Conservation (phyloP, 371 early-diverging fungal genomes). For the Dinochytrium kinnereticum region DNA sequence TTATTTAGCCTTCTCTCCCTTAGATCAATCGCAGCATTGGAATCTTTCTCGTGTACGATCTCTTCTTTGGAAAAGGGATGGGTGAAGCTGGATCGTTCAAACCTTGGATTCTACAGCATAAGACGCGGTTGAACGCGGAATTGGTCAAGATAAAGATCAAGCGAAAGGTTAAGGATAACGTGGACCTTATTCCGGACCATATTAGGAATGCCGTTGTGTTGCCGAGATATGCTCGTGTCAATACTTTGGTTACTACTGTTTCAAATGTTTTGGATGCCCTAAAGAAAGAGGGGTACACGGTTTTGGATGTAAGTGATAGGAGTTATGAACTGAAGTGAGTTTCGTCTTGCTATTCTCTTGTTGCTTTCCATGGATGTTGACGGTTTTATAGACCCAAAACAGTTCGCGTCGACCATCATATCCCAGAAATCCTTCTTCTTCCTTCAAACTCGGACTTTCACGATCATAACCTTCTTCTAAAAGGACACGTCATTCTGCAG, state of each 20-base stretch:
- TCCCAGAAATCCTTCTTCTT: conserved; percentile 83
- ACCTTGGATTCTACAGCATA: conserved; percentile 68
- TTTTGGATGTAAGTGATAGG: background rate
- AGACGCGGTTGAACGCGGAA: conserved; percentile 73
- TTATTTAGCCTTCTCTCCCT: too few species aligned
- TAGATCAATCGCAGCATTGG: conserved; percentile 29
- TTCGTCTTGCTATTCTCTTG: conserved; percentile 13
- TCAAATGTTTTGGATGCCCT: conserved; percentile 69
- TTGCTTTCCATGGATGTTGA: background rate
- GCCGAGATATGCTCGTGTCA: conserved; percentile 78
- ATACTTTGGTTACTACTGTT: conserved; percentile 70
- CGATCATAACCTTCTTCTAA: conserved; percentile 70
- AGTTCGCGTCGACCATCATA: conserved; percentile 67
- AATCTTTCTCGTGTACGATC: conserved; percentile 77
- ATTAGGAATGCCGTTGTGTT: conserved; percentile 61
- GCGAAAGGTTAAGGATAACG: conserved; percentile 63
- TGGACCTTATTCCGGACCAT: conserved; percentile 70
- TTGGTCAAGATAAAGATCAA: conserved; percentile 76
- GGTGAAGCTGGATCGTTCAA: conserved; percentile 71
- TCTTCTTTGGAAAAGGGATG: conserved; percentile 79
- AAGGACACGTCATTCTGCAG: conserved; percentile 87
- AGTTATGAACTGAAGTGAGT: background rate
- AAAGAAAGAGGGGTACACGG: conserved; percentile 48
- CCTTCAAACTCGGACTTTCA: conserved; percentile 88
- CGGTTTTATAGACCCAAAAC: conserved; percentile 32